A percentile compares a stretch with the other conserved stretches of the same genome.
Evolutionary conservation across 345 rosid species (phyloP).

Genomic region (Odontarrhena argentea): DNA sequence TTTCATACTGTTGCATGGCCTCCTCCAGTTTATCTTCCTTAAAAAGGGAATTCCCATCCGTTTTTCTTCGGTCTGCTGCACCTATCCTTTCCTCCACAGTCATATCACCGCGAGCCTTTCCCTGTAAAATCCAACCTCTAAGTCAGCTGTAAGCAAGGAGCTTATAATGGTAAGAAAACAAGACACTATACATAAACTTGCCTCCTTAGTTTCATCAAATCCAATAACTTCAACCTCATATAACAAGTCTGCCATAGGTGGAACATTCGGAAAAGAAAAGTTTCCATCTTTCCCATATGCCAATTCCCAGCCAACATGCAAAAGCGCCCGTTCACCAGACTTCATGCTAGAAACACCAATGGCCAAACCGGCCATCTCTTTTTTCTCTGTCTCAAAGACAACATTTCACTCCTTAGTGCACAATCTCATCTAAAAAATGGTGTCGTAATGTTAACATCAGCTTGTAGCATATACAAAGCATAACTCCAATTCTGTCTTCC

Average conservation of each 20-base stretch:
- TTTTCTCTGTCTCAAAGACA: constrained; percentile 65
- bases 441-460: constrained; percentile 10
- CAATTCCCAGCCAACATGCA: constrained; percentile 87
- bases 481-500: constrained; percentile 1
- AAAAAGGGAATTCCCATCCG: constrained; percentile 85
- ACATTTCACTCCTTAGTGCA: constrained; percentile 19
- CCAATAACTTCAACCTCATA: constrained; percentile 96
- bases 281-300: constrained; percentile 94
- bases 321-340: constrained; percentile 81
- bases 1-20: constrained; percentile 98
- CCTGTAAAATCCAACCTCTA: constrained; percentile 50
- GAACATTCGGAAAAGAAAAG: constrained; percentile 95
- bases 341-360: constrained; percentile 86
- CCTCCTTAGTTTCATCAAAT: constrained; percentile 94
- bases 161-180: constrained; percentile 1
- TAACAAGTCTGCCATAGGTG: constrained; percentile 82
- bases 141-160: constrained; percentile 16
- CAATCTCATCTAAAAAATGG: background rate
- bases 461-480: background rate
- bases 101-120: constrained; percentile 92
- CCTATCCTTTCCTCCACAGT: constrained; percentile 97
- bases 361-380: constrained; percentile 87
- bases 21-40: constrained; percentile 85
- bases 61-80: constrained; percentile 88
- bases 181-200: constrained; percentile 42